Base-by-base conservation (phyloP, 1,139 yeast species). In the Taphrina confusa region DNA sequence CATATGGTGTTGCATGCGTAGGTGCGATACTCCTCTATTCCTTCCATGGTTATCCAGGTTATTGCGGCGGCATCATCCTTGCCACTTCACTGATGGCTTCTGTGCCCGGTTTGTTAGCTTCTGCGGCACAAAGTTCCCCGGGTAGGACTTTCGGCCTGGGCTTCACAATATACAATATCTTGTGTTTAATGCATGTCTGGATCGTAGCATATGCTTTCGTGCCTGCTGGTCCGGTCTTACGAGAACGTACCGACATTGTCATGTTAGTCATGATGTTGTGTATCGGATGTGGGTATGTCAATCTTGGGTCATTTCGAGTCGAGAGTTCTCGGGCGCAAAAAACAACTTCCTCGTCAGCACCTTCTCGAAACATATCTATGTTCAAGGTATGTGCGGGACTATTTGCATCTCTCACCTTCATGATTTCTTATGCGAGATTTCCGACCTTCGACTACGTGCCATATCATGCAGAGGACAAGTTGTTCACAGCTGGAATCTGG, bases 201-300 rank as follows among this genome's bases (percentile, higher is more conserved):
- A 83, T 87, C 58, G 98, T 92, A 42, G 98, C 98, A 0, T 92
- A 92, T 72, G 98, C 98, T 0, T 92, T 92, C 74, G 98, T 92
- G 56, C 98, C 98, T 14, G 92, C 88, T 64, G 98, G 98, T 3
- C 85, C 85, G 70, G 66, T 87, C 27, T 77, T 92, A 61, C 82
- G 98, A 70, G 98, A 92, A 73, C 81, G 96, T 70, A 84, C 92
- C 3, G 95, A 90, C 72, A 72, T 87, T 45, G 81, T 92, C 72
- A 28, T 89, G 54, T 78, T 79, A 4, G 66, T 76, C 3, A 80
- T 86, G 62, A 82, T 85, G 49, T 68, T 75, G 0, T 68, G 77
- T 31, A 70, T 84, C 51, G 74, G 77, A 1, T 45, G 71, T 9
- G 78, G 80, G 12, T 63, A 74, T 12, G 59, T 59, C 44, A 64